Conservation (phyloP, 306 rosid genomes). For the Canavalia ensiformis region DNA sequence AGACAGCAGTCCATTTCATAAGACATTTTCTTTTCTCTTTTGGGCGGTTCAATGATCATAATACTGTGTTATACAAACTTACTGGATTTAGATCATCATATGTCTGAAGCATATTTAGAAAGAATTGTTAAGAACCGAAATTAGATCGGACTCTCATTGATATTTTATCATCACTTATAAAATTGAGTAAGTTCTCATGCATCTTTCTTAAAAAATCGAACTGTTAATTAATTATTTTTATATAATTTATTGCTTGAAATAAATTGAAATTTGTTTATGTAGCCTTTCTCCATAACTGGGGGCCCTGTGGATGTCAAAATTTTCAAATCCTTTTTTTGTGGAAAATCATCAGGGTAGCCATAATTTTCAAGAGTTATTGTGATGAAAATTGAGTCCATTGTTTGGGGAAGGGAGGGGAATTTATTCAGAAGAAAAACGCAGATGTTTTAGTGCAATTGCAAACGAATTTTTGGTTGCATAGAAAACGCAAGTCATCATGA, state of each 20-base stretch:
- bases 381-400: too few relatives aligned
- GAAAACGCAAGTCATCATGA: not conserved
- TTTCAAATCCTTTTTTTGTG: too few relatives aligned
- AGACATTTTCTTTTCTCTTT: not conserved
- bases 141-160: not conserved
- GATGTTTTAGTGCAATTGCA: not conserved
- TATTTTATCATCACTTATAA: too few relatives aligned
- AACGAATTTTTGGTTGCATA: not conserved
- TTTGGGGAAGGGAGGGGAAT: too few relatives aligned
- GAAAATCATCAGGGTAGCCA: too few relatives aligned
- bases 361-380: too few relatives aligned
- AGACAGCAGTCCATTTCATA: not conserved
- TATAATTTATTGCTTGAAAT: too few relatives aligned
- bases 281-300: too few relatives aligned
- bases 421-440: too few relatives aligned
- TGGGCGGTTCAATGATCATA: not conserved
- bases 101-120: not conserved
- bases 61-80: not conserved
- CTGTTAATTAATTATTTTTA: too few relatives aligned
- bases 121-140: not conserved
- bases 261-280: too few relatives aligned
- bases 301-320: too few relatives aligned
- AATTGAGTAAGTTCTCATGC: not conserved
- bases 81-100: not conserved
- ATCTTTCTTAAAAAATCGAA: not conserved